Percentiles rank a stretch among this genome's conserved stretches.
Evolutionary conservation across 352 stramenopile species (phyloP).

Genomic region (Pythium folliculosum): DNA sequence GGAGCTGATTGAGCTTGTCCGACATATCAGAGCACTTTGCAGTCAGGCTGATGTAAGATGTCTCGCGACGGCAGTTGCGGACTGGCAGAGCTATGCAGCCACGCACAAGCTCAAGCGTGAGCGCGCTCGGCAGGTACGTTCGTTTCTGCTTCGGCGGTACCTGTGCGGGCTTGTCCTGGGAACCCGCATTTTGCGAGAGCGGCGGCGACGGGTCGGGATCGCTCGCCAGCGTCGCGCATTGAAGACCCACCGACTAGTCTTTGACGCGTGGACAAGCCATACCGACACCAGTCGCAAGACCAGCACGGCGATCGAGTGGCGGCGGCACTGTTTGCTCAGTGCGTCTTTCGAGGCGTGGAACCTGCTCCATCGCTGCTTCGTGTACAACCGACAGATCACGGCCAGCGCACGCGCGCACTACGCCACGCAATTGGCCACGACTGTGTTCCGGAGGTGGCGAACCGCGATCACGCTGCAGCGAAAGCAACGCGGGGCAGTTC

Average conservation of each 20-base stretch:
- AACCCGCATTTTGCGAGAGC: neutral
- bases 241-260: neutral
- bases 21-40: neutral
- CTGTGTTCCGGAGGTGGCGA: neutral
- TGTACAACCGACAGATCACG: slow-evolving; percentile 12
- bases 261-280: slow-evolving; percentile 6
- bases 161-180: neutral
- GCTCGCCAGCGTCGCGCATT: neutral
- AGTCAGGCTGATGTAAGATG: neutral
- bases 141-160: neutral
- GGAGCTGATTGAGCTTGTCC: slow-evolving; percentile 6
- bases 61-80: neutral
- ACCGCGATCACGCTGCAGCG: neutral
- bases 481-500: slow-evolving; percentile 7
- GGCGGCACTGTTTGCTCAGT: slow-evolving; percentile 17
- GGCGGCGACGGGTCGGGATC: neutral
- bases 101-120: neutral
- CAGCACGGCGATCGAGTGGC: slow-evolving; percentile 16
- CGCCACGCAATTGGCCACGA: neutral
- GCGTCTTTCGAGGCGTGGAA: slow-evolving; percentile 21
- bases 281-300: neutral
- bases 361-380: slow-evolving; percentile 19
- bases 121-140: neutral
- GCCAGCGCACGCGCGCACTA: neutral
- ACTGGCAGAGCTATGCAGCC: neutral